These are phyloP conservation scores for Cladosporium cucumerinum DNA, from an alignment of 2,329 filamentous ascomycete species.

Conservation along the genomic window DNA sequence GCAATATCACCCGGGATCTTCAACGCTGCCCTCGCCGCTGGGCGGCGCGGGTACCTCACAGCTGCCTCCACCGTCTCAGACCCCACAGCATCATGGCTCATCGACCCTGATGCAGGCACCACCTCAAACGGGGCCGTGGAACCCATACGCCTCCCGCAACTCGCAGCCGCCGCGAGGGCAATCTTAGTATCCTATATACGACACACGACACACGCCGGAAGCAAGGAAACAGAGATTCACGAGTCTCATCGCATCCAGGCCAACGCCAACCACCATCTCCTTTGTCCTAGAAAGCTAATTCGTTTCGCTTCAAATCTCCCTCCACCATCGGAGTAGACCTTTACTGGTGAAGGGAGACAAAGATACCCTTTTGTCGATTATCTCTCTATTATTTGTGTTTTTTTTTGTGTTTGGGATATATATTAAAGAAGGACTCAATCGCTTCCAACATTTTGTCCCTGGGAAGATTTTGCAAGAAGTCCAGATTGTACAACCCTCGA, in stretches of 20 bases:
- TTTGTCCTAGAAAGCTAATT: slow-evolving; percentile 15
- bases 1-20: slow-evolving; percentile 19
- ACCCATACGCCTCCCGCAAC: slow-evolving; percentile 31
- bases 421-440: background rate
- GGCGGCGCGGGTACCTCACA: slow-evolving; percentile 17
- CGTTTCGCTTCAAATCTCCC: slow-evolving; percentile 1
- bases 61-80: slow-evolving; percentile 13
- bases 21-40: slow-evolving; percentile 24
- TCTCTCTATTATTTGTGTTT: background rate
- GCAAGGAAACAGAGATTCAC: background rate
- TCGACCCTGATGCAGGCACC: slow-evolving; percentile 33
- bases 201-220: background rate
- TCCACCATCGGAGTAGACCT: background rate
- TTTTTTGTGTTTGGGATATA: background rate
- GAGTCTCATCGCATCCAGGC: background rate
- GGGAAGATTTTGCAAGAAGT: background rate
- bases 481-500: background rate
- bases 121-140: slow-evolving; percentile 34
- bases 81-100: slow-evolving; percentile 14
- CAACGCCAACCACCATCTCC: background rate
- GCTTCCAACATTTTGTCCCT: background rate
- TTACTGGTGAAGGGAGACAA: background rate
- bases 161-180: slow-evolving; percentile 8
- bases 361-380: slow-evolving; percentile 13
- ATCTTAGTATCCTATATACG: background rate